Conservation (phyloP, 108 stramenopile genomes). For the Cyclotella baltica region DNA sequence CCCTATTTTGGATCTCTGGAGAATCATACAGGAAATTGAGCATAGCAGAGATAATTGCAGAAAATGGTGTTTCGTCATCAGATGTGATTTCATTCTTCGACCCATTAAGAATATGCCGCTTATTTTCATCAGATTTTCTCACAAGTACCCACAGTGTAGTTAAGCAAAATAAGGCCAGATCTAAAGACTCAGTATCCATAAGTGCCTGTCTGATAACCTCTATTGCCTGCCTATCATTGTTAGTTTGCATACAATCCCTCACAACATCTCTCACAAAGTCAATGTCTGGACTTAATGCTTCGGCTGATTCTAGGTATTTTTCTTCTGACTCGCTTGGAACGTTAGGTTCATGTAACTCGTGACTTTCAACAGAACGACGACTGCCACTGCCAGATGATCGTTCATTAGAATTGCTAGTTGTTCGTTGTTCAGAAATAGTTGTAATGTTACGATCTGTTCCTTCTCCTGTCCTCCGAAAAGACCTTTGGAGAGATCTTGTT, state of each 20-base stretch:
- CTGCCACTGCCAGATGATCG: background rate
- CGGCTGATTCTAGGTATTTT: constrained; percentile 15
- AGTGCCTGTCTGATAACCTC: constrained; percentile 28
- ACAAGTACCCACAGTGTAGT: constrained; percentile 43
- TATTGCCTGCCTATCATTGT: constrained; percentile 32
- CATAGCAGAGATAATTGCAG: constrained; percentile 59
- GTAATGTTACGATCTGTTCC: background rate
- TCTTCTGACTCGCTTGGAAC: constrained; percentile 1
- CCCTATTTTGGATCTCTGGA: constrained; percentile 34
- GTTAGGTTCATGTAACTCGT: constrained; percentile 26
- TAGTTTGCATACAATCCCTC: constrained; percentile 6
- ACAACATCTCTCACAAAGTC: constrained; percentile 27
- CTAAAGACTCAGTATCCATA: constrained; percentile 37
- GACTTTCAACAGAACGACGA: constrained; percentile 20
- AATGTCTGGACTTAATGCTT: constrained; percentile 16
- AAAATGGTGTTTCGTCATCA: constrained; percentile 24
- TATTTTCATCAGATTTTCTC: constrained; percentile 40
- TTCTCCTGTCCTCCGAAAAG: background rate
- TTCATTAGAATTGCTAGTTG: background rate
- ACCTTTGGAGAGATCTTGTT: background rate
- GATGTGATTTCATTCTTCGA: constrained; percentile 13
- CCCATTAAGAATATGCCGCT: constrained; percentile 23
- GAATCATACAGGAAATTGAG: constrained; percentile 41
- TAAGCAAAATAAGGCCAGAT: constrained; percentile 41
- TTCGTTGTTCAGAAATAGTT: background rate